Evolutionary conservation across 441 rosid species (phyloP).

Genomic region (Populus hybrid): DNA sequence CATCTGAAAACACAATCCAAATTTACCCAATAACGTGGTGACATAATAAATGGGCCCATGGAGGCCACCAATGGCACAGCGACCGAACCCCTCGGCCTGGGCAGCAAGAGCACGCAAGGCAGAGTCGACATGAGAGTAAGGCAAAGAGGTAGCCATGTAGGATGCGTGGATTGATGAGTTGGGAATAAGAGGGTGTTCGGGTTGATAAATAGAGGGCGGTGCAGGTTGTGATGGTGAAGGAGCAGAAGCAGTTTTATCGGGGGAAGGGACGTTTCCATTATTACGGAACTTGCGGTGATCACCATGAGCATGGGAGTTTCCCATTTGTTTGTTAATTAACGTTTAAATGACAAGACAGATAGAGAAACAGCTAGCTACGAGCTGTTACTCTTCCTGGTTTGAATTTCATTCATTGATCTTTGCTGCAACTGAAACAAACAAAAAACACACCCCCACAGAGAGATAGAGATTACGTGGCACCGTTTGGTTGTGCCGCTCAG

Average conservation of each 20-base stretch:
- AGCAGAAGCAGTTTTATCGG: slow-evolving; percentile 24
- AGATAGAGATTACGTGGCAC: not conserved
- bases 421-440: not conserved
- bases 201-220: not conserved
- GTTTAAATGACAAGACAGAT: not conserved
- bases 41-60: slow-evolving; percentile 61
- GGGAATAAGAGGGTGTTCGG: not conserved
- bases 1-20: not conserved
- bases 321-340: slow-evolving; percentile 1
- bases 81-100: slow-evolving; percentile 88
- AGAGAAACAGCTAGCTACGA: not conserved
- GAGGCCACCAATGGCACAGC: slow-evolving; percentile 74
- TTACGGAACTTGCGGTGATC: slow-evolving; percentile 40
- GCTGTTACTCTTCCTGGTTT: not conserved
- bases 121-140: slow-evolving; percentile 64
- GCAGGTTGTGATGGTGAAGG: slow-evolving; percentile 9
- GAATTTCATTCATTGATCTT: not conserved
- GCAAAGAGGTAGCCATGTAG: slow-evolving; percentile 35
- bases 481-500: no score
- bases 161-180: not conserved
- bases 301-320: slow-evolving; percentile 22
- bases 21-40: slow-evolving; percentile 62
- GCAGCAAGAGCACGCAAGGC: slow-evolving; percentile 68
- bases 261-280: slow-evolving; percentile 13
- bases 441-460: not conserved